A percentile compares a stretch with the other conserved stretches of the same genome.
Evolutionary conservation across 2,329 filamentous ascomycete genomes (phyloP).

Genomic region (Pestalotiopsis sp.): DNA sequence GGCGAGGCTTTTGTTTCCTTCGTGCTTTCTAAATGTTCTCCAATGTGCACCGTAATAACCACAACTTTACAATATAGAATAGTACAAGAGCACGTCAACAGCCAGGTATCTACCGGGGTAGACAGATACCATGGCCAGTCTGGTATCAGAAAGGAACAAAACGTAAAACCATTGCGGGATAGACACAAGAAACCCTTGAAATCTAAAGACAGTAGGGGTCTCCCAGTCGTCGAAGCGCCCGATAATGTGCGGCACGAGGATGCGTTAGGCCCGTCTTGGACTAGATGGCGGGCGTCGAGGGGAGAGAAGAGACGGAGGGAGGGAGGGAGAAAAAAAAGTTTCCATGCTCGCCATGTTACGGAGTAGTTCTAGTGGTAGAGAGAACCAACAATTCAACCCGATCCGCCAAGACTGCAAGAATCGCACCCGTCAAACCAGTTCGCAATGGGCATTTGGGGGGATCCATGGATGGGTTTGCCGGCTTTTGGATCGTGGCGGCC

Average conservation of each 20-base stretch:
- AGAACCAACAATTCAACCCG: not conserved
- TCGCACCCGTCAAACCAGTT: not conserved
- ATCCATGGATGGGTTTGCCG: not conserved
- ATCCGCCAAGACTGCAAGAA: not conserved
- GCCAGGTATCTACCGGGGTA: no score
- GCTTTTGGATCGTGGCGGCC: slow-evolving; percentile 10
- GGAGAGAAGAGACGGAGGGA: not conserved
- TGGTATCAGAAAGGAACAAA: no score
- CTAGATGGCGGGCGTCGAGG: not conserved
- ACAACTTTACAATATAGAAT: no score
- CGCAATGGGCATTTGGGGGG: not conserved
- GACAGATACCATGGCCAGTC: no score
- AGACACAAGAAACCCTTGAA: not conserved
- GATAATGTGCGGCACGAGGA: slow-evolving; percentile 1
- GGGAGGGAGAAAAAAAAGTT: not conserved
- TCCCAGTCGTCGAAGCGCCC: not conserved
- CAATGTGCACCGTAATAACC: no score
- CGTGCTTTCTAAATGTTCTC: no score
- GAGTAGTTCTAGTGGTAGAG: not conserved
- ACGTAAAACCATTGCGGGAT: not conserved
- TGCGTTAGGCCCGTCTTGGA: slow-evolving; percentile 8
- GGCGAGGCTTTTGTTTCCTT: no score
- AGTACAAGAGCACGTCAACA: no score
- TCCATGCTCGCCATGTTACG: not conserved
- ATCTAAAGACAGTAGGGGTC: not conserved